These are phyloP conservation scores for Penicillium sp. DNA, from an alignment of 2,329 filamentous ascomycete species.

Conservation along the genomic window DNA sequence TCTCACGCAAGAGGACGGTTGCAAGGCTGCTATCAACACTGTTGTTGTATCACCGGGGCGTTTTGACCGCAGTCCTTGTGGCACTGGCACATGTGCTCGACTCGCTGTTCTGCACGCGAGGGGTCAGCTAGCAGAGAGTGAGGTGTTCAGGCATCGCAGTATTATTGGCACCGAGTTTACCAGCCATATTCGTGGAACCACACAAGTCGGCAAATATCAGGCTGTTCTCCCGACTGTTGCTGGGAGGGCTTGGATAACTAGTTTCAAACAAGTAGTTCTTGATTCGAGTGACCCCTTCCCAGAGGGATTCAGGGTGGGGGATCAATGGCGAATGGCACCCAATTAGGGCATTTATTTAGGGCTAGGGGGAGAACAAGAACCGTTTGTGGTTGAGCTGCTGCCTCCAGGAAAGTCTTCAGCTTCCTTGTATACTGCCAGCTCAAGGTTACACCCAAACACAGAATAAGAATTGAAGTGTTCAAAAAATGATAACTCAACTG, in stretches of 20 bases:
- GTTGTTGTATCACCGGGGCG: constrained; percentile 49
- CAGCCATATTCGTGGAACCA: constrained; percentile 39
- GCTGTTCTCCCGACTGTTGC: constrained; percentile 46
- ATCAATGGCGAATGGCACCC: constrained; percentile 25
- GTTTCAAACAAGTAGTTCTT: constrained; percentile 47
- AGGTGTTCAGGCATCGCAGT: constrained; percentile 43
- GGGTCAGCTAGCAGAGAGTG: constrained; percentile 39
- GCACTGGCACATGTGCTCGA: constrained; percentile 48
- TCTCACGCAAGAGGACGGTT: constrained; percentile 20
- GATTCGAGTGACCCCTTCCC: constrained; percentile 50
- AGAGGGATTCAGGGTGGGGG: constrained; percentile 42
- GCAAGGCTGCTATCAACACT: constrained; percentile 40
- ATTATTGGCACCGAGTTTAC: constrained; percentile 48
- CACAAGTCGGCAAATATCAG: constrained; percentile 41
- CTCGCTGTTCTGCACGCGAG: constrained; percentile 47
- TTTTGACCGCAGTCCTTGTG: constrained; percentile 51
- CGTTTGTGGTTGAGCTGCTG: background rate
- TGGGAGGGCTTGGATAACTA: constrained; percentile 50
- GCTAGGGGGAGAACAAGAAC: background rate
- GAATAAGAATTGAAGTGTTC: background rate
- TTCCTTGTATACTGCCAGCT: background rate
- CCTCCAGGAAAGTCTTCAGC: background rate
- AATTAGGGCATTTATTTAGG: constrained; percentile 1
- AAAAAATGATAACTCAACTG: background rate
- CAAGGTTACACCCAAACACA: background rate